Conservation (phyloP, 1,284 basidiomycete species). For the Cutaneotrichosporon daszewskae region DNA sequence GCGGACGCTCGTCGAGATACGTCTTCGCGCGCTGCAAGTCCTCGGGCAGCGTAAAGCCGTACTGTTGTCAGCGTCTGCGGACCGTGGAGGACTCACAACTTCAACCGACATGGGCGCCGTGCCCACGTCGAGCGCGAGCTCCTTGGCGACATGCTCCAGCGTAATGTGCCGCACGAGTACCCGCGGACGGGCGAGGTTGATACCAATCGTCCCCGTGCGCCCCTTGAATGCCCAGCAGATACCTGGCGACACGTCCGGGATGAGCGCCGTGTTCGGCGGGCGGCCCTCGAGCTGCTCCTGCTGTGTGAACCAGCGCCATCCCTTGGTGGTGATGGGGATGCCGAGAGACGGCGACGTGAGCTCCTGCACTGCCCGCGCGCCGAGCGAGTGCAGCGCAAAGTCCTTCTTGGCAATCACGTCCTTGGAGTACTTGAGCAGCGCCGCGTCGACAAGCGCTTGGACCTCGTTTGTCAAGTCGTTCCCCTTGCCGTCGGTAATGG, state of each 20-base stretch:
- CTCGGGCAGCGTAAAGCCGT: neutral
- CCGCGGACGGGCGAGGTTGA: constrained; percentile 63
- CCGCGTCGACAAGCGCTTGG: constrained; percentile 63
- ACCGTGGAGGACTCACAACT: constrained; percentile 47
- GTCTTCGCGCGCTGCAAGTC: neutral
- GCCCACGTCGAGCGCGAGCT: constrained; percentile 68
- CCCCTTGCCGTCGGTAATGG: constrained; percentile 67
- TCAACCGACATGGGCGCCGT: constrained; percentile 81
- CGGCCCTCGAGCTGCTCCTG: constrained; percentile 59
- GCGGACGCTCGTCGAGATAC: neutral
- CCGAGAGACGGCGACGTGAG: constrained; percentile 70
- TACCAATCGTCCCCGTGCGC: constrained; percentile 68
- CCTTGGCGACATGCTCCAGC: constrained; percentile 77
- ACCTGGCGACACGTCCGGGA: constrained; percentile 57
- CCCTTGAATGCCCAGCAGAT: constrained; percentile 92
- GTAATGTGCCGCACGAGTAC: constrained; percentile 69
- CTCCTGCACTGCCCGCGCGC: constrained; percentile 71
- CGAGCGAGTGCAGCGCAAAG: constrained; percentile 76
- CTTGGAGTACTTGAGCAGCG: constrained; percentile 61
- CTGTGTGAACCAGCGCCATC: constrained; percentile 23
- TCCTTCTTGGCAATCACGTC: constrained; percentile 77
- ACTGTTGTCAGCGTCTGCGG: no score
- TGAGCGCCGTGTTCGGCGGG: constrained; percentile 75
- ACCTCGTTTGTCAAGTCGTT: constrained; percentile 69
- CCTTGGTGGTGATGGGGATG: constrained; percentile 36